phyloP scores from a whole-genome alignment of 2,329 filamentous ascomycete genomes.

The Fusarium lyarnte region DNA sequence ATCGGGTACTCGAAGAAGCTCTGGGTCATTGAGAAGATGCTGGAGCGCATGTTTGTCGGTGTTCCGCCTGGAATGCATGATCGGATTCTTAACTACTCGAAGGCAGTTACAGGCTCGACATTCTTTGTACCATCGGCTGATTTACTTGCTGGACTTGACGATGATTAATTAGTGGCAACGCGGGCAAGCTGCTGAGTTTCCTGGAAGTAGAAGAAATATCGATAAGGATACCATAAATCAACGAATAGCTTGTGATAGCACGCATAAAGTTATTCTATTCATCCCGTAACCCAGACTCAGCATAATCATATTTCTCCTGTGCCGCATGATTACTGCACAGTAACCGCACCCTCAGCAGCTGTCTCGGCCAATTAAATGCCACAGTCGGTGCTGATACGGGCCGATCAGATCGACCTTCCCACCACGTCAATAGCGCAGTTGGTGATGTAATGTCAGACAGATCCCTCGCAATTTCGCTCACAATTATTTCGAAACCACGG shows the following conservation, averaged over 20 bases:
- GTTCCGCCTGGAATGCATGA: conserved; percentile 64
- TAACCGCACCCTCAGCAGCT: neutral
- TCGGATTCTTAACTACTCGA: conserved; percentile 64
- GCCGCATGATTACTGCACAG: neutral
- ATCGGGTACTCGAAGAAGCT: conserved; percentile 63
- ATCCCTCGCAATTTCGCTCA: neutral
- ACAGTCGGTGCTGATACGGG: neutral
- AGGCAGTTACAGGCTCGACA: conserved; percentile 59
- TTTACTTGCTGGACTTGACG: conserved; percentile 16
- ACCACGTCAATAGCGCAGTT: neutral
- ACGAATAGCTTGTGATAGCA: neutral
- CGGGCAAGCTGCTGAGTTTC: too few species aligned
- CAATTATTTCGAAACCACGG: neutral
- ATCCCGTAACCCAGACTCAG: neutral
- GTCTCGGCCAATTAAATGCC: neutral
- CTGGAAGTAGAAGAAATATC: too few species aligned
- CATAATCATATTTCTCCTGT: neutral
- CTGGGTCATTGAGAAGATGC: conserved; percentile 68
- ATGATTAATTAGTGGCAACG: neutral
- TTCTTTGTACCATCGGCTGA: conserved; percentile 60
- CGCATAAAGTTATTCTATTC: neutral
- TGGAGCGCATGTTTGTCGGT: conserved; percentile 66
- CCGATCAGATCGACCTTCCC: neutral
- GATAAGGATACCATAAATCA: neutral
- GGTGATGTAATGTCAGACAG: conserved; percentile 14